A percentile compares a stretch with the other conserved stretches of the same genome.
phyloP scores from a whole-genome alignment of 495 filamentous ascomycete species.

The Trichocladium uniseriatum region DNA sequence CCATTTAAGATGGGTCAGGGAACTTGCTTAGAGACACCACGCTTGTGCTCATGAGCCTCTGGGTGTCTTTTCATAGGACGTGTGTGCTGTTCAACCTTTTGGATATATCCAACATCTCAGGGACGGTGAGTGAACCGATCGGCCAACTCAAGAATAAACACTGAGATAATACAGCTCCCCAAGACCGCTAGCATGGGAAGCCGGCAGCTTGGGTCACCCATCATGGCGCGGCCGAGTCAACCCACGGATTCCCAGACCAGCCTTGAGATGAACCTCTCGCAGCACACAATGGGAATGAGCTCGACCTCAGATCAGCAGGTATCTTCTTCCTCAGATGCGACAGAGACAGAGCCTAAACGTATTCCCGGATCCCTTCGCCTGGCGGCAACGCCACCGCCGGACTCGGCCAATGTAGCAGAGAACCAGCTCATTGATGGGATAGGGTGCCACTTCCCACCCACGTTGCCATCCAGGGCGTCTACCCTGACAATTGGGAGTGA shows the following conservation, averaged over 20 bases:
- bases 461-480: slow-evolving; percentile 7
- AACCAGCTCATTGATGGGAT: slow-evolving; percentile 13
- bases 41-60: too few relatives aligned
- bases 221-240: not conserved
- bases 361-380: not conserved
- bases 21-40: too few relatives aligned
- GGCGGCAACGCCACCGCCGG: slow-evolving; percentile 15
- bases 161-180: not conserved
- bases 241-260: not conserved
- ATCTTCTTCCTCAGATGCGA: not conserved
- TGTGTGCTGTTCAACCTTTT: too few relatives aligned
- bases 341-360: not conserved
- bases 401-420: not conserved
- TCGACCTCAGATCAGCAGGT: not conserved
- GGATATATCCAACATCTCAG: not conserved
- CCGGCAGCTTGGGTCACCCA: not conserved
- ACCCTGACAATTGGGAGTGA: slow-evolving; percentile 12
- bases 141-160: not conserved
- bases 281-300: not conserved
- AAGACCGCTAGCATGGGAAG: not conserved
- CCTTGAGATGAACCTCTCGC: not conserved
- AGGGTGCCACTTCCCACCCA: slow-evolving; percentile 9
- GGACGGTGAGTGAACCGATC: not conserved
- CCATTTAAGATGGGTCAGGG: too few relatives aligned
- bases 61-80: too few relatives aligned